A percentile compares a stretch with the other conserved stretches of the same genome.
These are phyloP conservation scores for Lophium mytilinum DNA, from an alignment of 495 filamentous ascomycete species.

Conservation along the genomic window DNA sequence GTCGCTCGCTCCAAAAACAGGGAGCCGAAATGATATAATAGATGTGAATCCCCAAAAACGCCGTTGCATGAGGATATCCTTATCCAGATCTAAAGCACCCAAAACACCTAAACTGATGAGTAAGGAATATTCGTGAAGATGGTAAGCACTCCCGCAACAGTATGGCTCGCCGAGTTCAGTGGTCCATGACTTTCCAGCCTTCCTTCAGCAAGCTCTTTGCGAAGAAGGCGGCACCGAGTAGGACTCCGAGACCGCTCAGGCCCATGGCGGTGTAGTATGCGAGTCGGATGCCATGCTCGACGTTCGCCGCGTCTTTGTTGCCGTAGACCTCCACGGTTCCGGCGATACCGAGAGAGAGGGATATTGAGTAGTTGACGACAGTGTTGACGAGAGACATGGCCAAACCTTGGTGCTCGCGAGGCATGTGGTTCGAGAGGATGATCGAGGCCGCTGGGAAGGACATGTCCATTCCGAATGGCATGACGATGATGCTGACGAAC, in stretches of 20 bases:
- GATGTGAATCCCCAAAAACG: neutral
- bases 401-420: constrained; percentile 27
- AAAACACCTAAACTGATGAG: neutral
- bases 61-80: neutral
- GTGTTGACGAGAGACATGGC: constrained; percentile 26
- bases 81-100: neutral
- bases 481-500: constrained; percentile 28
- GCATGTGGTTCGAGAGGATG: constrained; percentile 30
- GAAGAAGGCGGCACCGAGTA: constrained; percentile 24
- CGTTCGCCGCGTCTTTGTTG: neutral
- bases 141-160: no score
- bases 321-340: constrained; percentile 26
- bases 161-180: constrained; percentile 2
- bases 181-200: constrained; percentile 26
- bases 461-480: constrained; percentile 34
- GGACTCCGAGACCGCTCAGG: constrained; percentile 16
- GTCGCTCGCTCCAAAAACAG: no score
- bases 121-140: neutral
- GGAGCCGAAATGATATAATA: no score
- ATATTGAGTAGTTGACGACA: constrained; percentile 30
- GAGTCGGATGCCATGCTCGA: constrained; percentile 8
- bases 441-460: constrained; percentile 28
- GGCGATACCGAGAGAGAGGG: constrained; percentile 27
- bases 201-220: constrained; percentile 21
- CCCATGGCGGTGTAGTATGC: constrained; percentile 25